A percentile compares a stretch with the other conserved stretches of the same genome.
phyloP scores from a whole-genome alignment of 805 yeast genomes.

The Geotrichum ghanense region DNA sequence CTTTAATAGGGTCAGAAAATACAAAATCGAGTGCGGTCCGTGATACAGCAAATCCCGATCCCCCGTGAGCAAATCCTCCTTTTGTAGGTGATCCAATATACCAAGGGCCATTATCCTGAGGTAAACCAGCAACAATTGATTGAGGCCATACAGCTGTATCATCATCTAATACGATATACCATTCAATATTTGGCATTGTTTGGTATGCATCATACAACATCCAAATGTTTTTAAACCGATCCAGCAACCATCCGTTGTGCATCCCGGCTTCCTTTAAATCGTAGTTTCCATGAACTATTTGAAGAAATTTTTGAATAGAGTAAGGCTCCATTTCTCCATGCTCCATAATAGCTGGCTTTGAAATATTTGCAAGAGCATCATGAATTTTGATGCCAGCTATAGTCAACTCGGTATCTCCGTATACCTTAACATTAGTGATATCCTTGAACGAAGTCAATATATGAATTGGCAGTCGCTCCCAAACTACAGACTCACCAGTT shows the following conservation, averaged over 20 bases:
- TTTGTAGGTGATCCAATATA: constrained; percentile 24
- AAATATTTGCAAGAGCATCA: constrained; percentile 21
- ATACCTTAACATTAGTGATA: constrained; percentile 23
- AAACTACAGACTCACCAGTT: constrained; percentile 26
- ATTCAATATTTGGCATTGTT: constrained; percentile 19
- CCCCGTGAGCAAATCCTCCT: constrained; percentile 29
- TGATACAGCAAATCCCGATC: constrained; percentile 26
- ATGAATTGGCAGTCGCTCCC: constrained; percentile 28
- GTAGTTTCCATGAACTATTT: background rate
- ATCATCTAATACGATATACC: constrained; percentile 29
- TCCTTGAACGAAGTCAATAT: constrained; percentile 23
- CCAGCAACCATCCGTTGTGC: constrained; percentile 22
- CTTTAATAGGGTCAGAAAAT: constrained; percentile 14
- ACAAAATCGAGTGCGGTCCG: constrained; percentile 21
- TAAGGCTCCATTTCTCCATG: constrained; percentile 16
- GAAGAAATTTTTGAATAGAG: constrained; percentile 11
- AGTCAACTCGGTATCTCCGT: constrained; percentile 24
- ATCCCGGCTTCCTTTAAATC: background rate
- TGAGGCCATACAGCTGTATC: constrained; percentile 24
- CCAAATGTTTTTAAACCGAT: constrained; percentile 28
- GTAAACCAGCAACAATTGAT: constrained; percentile 19
- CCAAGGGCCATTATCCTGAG: constrained; percentile 13
- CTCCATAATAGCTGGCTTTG: constrained; percentile 10
- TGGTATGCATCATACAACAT: constrained; percentile 25
- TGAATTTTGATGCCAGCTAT: constrained; percentile 25